These are phyloP conservation scores for Candida chauliodis DNA, from an alignment of 805 yeast species.

Conservation along the genomic window DNA sequence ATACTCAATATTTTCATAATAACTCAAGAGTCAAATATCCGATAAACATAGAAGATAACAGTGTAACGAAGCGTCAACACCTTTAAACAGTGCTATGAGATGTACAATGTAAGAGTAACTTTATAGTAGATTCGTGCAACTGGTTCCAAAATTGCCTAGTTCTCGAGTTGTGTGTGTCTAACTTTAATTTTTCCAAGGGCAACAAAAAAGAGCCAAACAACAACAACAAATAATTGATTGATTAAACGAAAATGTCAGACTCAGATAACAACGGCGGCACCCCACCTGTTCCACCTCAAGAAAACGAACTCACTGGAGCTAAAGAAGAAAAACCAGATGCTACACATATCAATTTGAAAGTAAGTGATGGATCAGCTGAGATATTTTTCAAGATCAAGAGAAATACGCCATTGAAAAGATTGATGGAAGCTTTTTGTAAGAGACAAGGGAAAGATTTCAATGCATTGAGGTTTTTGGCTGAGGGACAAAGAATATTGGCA, in stretches of 20 bases:
- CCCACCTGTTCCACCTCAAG: not conserved
- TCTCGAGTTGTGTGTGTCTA: too few relatives aligned
- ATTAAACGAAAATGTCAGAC: conserved; percentile 8
- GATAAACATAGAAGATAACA: too few relatives aligned
- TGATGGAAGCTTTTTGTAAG: conserved; percentile 97
- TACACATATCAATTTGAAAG: conserved; percentile 89
- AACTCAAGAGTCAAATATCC: too few relatives aligned
- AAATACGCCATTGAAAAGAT: conserved; percentile 86
- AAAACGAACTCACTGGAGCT: conserved; percentile 15
- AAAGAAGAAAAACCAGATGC: conserved; percentile 45
- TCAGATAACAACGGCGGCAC: not conserved
- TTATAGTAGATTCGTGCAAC: too few relatives aligned
- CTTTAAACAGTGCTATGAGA: too few relatives aligned
- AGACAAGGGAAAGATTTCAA: conserved; percentile 89
- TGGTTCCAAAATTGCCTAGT: too few relatives aligned
- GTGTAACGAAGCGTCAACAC: too few relatives aligned
- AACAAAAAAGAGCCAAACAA: too few relatives aligned
- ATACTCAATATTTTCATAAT: too few relatives aligned
- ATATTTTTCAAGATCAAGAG: conserved; percentile 93
- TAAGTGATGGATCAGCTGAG: conserved; percentile 90
- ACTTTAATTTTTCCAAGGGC: too few relatives aligned
- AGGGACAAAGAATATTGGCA: conserved; percentile 85
- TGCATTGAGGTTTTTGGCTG: conserved; percentile 84
- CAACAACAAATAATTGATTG: too few relatives aligned
- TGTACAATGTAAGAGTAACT: too few relatives aligned